Evolutionary conservation across 805 yeast genomes (phyloP).

Genomic region (Saccharomycopsis oosterbeekiorum): DNA sequence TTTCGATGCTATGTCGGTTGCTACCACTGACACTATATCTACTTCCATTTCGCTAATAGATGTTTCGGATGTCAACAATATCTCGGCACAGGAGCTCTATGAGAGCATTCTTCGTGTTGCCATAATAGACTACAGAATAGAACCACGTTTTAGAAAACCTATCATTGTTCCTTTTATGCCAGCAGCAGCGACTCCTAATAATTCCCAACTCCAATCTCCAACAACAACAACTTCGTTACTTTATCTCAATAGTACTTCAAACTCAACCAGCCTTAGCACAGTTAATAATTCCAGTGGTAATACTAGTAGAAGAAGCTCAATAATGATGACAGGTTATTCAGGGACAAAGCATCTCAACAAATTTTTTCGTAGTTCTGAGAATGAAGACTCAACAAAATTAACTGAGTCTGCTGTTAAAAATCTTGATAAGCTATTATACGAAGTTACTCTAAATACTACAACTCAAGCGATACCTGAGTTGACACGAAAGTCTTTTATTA

Average conservation of each 20-base stretch:
- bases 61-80: not conserved
- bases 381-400: not conserved
- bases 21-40: not conserved
- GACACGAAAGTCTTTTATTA: not conserved
- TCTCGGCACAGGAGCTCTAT: constrained; percentile 28
- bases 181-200: not conserved
- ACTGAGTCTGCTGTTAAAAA: not conserved
- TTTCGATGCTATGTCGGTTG: not conserved
- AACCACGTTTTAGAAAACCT: constrained; percentile 49
- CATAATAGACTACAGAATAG: constrained; percentile 50
- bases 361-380: constrained; percentile 2
- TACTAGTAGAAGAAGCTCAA: constrained; percentile 21
- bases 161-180: constrained; percentile 3
- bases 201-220: not conserved
- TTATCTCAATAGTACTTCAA: not conserved
- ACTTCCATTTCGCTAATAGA: not conserved
- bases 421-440: not conserved
- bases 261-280: constrained; percentile 22
- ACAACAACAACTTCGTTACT: not conserved
- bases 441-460: not conserved
- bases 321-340: constrained; percentile 19
- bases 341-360: constrained; percentile 24
- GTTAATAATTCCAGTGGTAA: not conserved
- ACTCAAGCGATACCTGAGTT: not conserved
- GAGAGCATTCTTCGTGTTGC: constrained; percentile 44